Evolutionary conservation across 169 alveolate species (phyloP).

Genomic region (Plasmodium inui): DNA sequence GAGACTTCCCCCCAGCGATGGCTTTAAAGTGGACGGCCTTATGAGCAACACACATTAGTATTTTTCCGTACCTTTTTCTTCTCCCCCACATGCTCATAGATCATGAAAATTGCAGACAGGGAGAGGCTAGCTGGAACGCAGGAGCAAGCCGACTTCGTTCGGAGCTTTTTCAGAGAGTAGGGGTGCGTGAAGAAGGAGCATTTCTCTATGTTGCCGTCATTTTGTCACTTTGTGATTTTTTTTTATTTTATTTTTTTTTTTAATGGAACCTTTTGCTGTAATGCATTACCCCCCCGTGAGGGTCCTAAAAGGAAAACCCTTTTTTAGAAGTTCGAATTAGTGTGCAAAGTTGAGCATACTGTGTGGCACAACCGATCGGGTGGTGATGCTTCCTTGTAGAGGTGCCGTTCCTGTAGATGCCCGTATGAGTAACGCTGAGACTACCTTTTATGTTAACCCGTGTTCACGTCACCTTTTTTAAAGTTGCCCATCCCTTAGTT

Average conservation of each 20-base stretch:
- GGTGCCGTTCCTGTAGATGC: background rate
- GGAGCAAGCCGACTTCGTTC: slow-evolving; percentile 16
- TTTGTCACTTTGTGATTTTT: background rate
- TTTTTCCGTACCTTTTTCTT: background rate
- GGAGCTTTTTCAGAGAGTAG: slow-evolving; percentile 37
- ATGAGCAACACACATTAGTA: background rate
- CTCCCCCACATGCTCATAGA: background rate
- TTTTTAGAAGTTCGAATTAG: background rate
- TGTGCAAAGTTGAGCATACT: background rate
- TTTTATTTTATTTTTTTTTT: background rate
- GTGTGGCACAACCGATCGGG: background rate
- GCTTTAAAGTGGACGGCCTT: background rate
- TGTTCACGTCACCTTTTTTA: too few relatives aligned
- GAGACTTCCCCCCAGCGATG: background rate
- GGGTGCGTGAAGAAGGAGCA: background rate
- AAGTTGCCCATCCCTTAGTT: background rate
- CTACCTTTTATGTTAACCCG: background rate
- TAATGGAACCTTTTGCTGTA: background rate
- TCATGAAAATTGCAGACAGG: slow-evolving; percentile 64
- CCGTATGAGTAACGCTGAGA: background rate
- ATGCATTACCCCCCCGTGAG: background rate
- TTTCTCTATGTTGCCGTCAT: background rate
- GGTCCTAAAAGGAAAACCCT: background rate
- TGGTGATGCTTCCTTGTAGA: background rate
- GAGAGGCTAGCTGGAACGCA: slow-evolving; percentile 20